Conservation (phyloP, 805 yeast genomes). For the Candida pseudofarinosa region DNA sequence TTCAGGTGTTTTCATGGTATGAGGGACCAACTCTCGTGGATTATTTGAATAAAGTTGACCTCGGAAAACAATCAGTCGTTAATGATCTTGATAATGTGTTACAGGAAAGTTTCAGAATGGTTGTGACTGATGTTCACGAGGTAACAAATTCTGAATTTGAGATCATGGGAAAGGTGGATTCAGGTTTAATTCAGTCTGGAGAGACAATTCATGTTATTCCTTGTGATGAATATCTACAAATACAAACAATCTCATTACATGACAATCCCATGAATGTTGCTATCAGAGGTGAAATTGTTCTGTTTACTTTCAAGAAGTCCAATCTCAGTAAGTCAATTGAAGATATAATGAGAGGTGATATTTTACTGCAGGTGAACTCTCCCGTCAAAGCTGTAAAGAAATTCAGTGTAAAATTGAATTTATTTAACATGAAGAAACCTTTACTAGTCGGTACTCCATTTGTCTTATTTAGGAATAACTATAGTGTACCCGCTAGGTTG, state of each 20-base stretch:
- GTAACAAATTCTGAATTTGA: slow-evolving; percentile 45
- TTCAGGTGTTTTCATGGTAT: slow-evolving; percentile 44
- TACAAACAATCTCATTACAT: slow-evolving; percentile 35
- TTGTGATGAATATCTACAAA: slow-evolving; percentile 38
- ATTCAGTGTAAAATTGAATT: slow-evolving; percentile 25
- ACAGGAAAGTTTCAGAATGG: slow-evolving; percentile 48
- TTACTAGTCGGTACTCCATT: slow-evolving; percentile 76
- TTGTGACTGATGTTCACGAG: slow-evolving; percentile 59
- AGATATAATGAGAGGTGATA: slow-evolving; percentile 60
- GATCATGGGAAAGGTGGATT: slow-evolving; percentile 60
- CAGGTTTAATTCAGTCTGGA: slow-evolving; percentile 70
- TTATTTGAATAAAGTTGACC: slow-evolving; percentile 28
- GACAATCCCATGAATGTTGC: slow-evolving; percentile 46
- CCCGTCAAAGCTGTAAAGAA: slow-evolving; percentile 22
- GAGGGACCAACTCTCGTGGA: slow-evolving; percentile 41
- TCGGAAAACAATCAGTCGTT: slow-evolving; percentile 11
- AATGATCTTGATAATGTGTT: neutral
- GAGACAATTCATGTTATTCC: slow-evolving; percentile 61
- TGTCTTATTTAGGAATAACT: slow-evolving; percentile 71
- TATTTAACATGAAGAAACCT: slow-evolving; percentile 56
- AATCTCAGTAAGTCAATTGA: slow-evolving; percentile 50
- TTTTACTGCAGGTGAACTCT: slow-evolving; percentile 26
- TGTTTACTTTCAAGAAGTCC: slow-evolving; percentile 43
- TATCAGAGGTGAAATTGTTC: slow-evolving; percentile 58
- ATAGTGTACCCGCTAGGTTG: slow-evolving; percentile 66